These are phyloP conservation scores for Populus davidiana DNA, from an alignment of 345 rosid species.

Conservation along the genomic window DNA sequence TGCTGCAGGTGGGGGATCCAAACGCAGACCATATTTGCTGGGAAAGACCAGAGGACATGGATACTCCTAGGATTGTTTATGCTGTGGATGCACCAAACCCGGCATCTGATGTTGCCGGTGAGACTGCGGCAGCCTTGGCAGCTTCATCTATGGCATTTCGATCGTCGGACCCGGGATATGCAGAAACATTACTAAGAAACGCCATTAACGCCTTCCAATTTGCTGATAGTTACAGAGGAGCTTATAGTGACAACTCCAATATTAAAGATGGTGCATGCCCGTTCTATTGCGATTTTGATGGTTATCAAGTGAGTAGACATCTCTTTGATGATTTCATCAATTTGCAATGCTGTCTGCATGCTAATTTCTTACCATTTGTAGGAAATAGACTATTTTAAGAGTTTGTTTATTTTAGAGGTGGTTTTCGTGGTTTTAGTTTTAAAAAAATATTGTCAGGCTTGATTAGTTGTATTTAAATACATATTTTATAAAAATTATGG, in stretches of 20 bases:
- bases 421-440: too few relatives aligned
- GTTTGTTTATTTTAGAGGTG: too few relatives aligned
- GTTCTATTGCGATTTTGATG: slow-evolving; percentile 88
- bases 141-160: slow-evolving; percentile 85
- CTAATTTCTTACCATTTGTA: not conserved
- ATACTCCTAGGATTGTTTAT: slow-evolving; percentile 72
- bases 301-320: slow-evolving; percentile 61
- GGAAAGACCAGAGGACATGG: slow-evolving; percentile 99
- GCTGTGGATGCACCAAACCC: slow-evolving; percentile 79
- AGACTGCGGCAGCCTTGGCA: slow-evolving; percentile 81
- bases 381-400: not conserved
- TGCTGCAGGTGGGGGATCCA: slow-evolving; percentile 84
- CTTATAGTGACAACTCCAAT: slow-evolving; percentile 77
- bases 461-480: too few relatives aligned
- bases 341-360: not conserved
- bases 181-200: slow-evolving; percentile 63
- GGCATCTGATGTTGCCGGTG: slow-evolving; percentile 90
- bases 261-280: slow-evolving; percentile 80
- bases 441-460: too few relatives aligned
- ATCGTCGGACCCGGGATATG: slow-evolving; percentile 71
- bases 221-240: slow-evolving; percentile 82
- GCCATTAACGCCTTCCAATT: slow-evolving; percentile 57
- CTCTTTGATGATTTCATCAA: not conserved
- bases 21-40: slow-evolving; percentile 76
- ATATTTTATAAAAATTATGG: too few relatives aligned